Evolutionary conservation across 805 yeast genomes (phyloP).

Genomic region (Candida yuanshanica): DNA sequence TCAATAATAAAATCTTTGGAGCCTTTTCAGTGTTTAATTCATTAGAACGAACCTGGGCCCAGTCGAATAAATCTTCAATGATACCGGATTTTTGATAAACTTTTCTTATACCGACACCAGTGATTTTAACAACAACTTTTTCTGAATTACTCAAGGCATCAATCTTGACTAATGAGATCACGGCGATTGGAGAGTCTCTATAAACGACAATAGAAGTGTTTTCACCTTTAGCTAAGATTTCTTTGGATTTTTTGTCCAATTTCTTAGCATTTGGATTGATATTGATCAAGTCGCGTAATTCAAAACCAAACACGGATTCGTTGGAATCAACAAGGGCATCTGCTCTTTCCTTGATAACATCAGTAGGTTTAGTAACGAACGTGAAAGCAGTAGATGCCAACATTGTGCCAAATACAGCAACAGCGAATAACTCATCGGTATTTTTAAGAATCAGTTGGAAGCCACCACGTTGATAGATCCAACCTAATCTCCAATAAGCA

Average conservation of each 20-base stretch:
- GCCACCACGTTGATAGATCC: conserved; percentile 13
- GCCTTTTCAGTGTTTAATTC: conserved; percentile 31
- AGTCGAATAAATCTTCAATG: conserved; percentile 54
- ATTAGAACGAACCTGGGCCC: conserved; percentile 48
- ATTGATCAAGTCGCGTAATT: conserved; percentile 42
- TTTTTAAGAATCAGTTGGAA: conserved; percentile 11
- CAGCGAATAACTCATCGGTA: conserved; percentile 19
- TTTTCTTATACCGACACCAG: conserved; percentile 58
- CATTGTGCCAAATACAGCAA: conserved; percentile 35
- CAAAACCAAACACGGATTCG: conserved; percentile 41
- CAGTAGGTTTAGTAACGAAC: conserved; percentile 37
- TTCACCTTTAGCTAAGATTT: conserved; percentile 32
- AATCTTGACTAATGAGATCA: conserved; percentile 40
- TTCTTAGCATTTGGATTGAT: conserved; percentile 20
- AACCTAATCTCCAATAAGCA: conserved; percentile 13
- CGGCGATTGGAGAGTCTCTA: conserved; percentile 69
- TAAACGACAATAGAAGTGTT: conserved; percentile 55
- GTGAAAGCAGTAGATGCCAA: conserved; percentile 35
- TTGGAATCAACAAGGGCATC: conserved; percentile 33
- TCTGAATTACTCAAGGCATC: conserved; percentile 37
- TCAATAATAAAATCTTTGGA: conserved; percentile 31
- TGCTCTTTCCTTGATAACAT: conserved; percentile 39
- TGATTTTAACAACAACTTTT: conserved; percentile 44
- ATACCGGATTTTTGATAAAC: conserved; percentile 64
- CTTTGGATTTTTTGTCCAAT: conserved; percentile 16